Percentiles rank a stretch among this genome's conserved stretches.
Conservation (phyloP, 2,329 filamentous ascomycete genomes). For the Apiospora malaysiana region DNA sequence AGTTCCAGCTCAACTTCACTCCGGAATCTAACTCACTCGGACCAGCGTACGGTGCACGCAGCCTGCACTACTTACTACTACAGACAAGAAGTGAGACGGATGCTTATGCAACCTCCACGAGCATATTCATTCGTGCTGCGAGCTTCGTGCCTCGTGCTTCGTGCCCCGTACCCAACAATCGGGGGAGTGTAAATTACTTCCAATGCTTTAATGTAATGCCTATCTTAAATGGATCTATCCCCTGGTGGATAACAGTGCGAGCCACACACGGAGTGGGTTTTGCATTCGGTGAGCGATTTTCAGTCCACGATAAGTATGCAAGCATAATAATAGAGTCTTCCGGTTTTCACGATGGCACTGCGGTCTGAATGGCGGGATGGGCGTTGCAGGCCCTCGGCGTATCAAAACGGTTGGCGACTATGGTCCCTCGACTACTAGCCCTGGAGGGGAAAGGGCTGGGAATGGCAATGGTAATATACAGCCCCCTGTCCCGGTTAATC, state of each 20-base stretch:
- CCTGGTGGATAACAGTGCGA: slow-evolving; percentile 4
- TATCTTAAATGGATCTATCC: not conserved
- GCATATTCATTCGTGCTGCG: too few relatives aligned
- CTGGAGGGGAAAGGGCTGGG: not conserved
- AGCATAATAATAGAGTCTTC: not conserved
- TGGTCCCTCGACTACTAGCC: not conserved
- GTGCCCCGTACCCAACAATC: not conserved
- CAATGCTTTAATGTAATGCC: not conserved
- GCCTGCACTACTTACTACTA: not conserved
- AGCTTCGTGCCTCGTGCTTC: too few relatives aligned
- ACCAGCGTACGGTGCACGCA: not conserved
- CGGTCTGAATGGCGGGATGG: slow-evolving; percentile 7
- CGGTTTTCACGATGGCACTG: not conserved
- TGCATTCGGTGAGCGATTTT: slow-evolving; percentile 8
- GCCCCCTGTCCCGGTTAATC: slow-evolving; percentile 15
- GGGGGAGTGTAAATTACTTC: not conserved
- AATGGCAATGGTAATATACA: not conserved
- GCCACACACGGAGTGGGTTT: not conserved
- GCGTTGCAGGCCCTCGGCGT: slow-evolving; percentile 6
- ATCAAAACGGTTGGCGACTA: not conserved
- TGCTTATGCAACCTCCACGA: not conserved
- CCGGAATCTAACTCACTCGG: not conserved
- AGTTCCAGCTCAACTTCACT: not conserved
- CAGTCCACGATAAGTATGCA: not conserved
- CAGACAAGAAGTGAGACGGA: not conserved